These are phyloP conservation scores for Pseudonectria buxi DNA, from an alignment of 2,329 filamentous ascomycete genomes.

Conservation along the genomic window DNA sequence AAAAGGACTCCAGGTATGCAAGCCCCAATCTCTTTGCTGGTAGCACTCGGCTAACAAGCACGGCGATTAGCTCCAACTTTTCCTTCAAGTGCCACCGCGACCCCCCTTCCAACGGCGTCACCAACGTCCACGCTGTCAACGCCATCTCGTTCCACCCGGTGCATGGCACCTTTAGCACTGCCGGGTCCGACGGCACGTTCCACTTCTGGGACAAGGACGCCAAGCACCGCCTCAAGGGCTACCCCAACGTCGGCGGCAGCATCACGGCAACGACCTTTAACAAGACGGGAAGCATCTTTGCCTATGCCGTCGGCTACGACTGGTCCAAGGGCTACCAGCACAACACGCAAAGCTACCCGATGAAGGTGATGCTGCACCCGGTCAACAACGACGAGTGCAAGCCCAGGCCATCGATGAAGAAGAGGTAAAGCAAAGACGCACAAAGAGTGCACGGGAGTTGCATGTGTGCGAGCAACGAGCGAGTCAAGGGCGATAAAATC, in stretches of 20 bases:
- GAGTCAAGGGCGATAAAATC: not conserved
- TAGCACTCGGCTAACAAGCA: slow-evolving; percentile 5
- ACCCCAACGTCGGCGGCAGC: slow-evolving; percentile 73
- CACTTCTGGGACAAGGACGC: slow-evolving; percentile 94
- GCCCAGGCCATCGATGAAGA: slow-evolving; percentile 53
- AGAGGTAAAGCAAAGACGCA: slow-evolving; percentile 37
- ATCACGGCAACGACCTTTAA: slow-evolving; percentile 94
- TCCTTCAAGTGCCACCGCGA: slow-evolving; percentile 99
- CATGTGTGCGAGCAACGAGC: slow-evolving; percentile 2
- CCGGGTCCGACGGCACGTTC: slow-evolving; percentile 92
- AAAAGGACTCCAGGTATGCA: slow-evolving; percentile 72
- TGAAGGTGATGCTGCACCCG: slow-evolving; percentile 81
- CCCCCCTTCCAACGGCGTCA: slow-evolving; percentile 63
- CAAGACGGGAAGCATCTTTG: slow-evolving; percentile 74
- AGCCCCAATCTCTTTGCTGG: not conserved
- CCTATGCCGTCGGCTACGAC: slow-evolving; percentile 90
- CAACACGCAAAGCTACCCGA: slow-evolving; percentile 68
- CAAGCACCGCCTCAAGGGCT: slow-evolving; percentile 85
- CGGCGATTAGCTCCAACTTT: slow-evolving; percentile 69
- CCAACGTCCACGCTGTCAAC: slow-evolving; percentile 92
- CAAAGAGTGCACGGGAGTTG: slow-evolving; percentile 1
- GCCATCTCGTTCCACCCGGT: slow-evolving; percentile 95
- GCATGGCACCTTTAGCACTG: slow-evolving; percentile 97
- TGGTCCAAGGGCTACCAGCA: slow-evolving; percentile 93
- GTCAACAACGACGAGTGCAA: slow-evolving; percentile 58